Percentiles rank a stretch among this genome's conserved stretches.
phyloP scores from a whole-genome alignment of 1,139 yeast species.

The Wickerhamiella infanticola region DNA sequence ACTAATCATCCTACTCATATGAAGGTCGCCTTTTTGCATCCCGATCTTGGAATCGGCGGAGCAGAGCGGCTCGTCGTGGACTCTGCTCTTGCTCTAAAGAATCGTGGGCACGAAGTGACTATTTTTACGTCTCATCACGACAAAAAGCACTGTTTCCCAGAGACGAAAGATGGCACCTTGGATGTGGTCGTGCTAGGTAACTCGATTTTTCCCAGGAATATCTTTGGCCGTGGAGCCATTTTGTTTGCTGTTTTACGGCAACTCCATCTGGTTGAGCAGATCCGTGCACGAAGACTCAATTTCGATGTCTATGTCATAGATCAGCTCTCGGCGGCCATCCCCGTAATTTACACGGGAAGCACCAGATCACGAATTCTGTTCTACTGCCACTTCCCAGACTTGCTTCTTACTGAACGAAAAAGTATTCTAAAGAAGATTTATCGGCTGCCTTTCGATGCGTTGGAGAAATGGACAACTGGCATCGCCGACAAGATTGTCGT shows the following conservation, averaged over 20 bases:
- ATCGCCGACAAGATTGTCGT: constrained; percentile 70
- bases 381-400: constrained; percentile 95
- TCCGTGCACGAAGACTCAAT: constrained; percentile 32
- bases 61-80: constrained; percentile 94
- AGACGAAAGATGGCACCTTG: constrained; percentile 42
- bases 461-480: constrained; percentile 71
- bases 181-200: constrained; percentile 69
- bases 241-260: constrained; percentile 78
- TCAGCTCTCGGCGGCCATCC: constrained; percentile 76
- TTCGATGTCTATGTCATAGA: constrained; percentile 73
- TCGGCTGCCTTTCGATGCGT: constrained; percentile 62
- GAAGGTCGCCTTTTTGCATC: constrained; percentile 78
- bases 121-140: constrained; percentile 88
- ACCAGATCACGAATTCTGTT: constrained; percentile 42
- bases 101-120: constrained; percentile 46
- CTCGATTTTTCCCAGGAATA: constrained; percentile 48
- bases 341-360: constrained; percentile 37
- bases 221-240: constrained; percentile 55
- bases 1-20: constrained; percentile 15
- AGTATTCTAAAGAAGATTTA: constrained; percentile 46
- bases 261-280: constrained; percentile 39
- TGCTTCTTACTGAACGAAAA: constrained; percentile 48
- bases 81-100: constrained; percentile 78
- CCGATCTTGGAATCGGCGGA: constrained; percentile 91
- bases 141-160: constrained; percentile 75